Conservation (phyloP, 495 filamentous ascomycete genomes). For the Penicillium coprophilum region DNA sequence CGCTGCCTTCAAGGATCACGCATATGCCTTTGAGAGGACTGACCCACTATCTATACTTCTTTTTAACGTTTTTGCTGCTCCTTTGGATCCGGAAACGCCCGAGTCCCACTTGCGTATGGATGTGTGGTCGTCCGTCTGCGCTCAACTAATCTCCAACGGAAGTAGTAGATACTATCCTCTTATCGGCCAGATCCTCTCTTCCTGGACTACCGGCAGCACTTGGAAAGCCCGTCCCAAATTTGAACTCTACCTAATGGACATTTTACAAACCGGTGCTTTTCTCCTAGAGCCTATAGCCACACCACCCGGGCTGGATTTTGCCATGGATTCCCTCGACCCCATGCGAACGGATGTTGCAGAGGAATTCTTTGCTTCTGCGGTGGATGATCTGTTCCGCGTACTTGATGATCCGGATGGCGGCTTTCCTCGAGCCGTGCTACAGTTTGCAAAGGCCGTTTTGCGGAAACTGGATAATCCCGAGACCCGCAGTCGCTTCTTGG, state of each 20-base stretch:
- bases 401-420: slow-evolving; percentile 75
- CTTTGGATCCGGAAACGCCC: slow-evolving; percentile 67
- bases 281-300: slow-evolving; percentile 76
- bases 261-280: slow-evolving; percentile 88
- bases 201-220: slow-evolving; percentile 80
- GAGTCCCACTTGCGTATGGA: slow-evolving; percentile 79
- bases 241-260: slow-evolving; percentile 90
- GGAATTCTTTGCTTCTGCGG: slow-evolving; percentile 84
- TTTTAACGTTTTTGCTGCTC: slow-evolving; percentile 77
- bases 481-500: slow-evolving; percentile 66
- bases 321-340: slow-evolving; percentile 58
- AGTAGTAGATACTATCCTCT: slow-evolving; percentile 45
- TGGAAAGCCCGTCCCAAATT: slow-evolving; percentile 88
- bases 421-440: slow-evolving; percentile 79
- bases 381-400: slow-evolving; percentile 79
- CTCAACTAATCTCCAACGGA: slow-evolving; percentile 58
- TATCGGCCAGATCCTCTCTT: slow-evolving; percentile 60
- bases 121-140: slow-evolving; percentile 84
- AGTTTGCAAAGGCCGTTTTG: slow-evolving; percentile 79
- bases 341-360: slow-evolving; percentile 75
- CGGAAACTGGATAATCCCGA: slow-evolving; percentile 70
- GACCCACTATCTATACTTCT: slow-evolving; percentile 84
- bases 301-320: slow-evolving; percentile 39
- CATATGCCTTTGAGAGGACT: slow-evolving; percentile 75
- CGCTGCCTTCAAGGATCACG: slow-evolving; percentile 44